These are phyloP conservation scores for Adenanthera pavonina DNA, from an alignment of 306 rosid species.

Conservation along the genomic window DNA sequence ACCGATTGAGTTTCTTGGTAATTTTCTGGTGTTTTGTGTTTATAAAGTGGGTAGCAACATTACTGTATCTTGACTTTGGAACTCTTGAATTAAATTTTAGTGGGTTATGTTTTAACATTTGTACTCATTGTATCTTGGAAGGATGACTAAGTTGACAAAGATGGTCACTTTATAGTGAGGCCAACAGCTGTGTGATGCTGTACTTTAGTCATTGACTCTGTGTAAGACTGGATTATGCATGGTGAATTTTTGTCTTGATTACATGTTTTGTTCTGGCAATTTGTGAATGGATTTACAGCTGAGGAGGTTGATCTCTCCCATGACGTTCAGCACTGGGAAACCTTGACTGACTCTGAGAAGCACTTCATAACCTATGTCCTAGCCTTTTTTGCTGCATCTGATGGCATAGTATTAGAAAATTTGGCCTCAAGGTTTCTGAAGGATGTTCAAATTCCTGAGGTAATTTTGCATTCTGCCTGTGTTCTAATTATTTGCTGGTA, in stretches of 20 bases:
- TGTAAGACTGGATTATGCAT: constrained; percentile 17
- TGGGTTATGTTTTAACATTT: neutral
- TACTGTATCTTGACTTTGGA: neutral
- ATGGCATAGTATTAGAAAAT: constrained; percentile 90
- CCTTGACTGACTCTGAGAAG: constrained; percentile 76
- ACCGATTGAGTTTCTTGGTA: neutral
- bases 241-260: neutral
- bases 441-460: constrained; percentile 92
- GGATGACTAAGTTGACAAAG: neutral
- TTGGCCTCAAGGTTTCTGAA: constrained; percentile 84
- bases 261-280: constrained; percentile 34
- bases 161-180: neutral
- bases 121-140: neutral
- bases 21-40: neutral
- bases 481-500: neutral
- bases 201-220: constrained; percentile 18
- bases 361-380: constrained; percentile 79
- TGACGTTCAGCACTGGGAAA: constrained; percentile 77
- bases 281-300: constrained; percentile 56
- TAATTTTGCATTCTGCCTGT: constrained; percentile 35
- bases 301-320: constrained; percentile 92
- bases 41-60: neutral
- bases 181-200: neutral
- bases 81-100: neutral
- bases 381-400: constrained; percentile 94